These are phyloP conservation scores for Fraxinus sp. DNA, from an alignment of 305 asterid species.

Conservation along the genomic window DNA sequence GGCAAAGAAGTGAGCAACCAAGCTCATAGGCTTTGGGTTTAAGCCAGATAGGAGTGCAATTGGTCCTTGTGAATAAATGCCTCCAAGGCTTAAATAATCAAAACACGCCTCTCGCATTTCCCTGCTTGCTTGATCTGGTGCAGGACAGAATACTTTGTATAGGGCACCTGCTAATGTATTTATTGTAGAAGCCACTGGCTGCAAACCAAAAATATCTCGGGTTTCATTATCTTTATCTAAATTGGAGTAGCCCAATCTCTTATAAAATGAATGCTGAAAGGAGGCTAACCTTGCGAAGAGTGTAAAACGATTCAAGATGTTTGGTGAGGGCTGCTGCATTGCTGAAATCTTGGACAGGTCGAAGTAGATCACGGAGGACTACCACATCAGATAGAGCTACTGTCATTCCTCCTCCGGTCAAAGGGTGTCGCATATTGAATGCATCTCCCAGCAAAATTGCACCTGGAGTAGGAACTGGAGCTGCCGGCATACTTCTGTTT, in stretches of 20 bases:
- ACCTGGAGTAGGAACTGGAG: conserved; percentile 53
- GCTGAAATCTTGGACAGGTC: conserved; percentile 35
- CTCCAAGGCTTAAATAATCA: conserved; percentile 54
- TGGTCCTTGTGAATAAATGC: conserved; percentile 43
- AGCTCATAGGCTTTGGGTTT: conserved; percentile 50
- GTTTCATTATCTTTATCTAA: background rate
- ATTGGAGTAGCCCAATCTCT: background rate
- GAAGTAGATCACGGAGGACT: conserved; percentile 45
- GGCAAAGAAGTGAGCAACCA: conserved; percentile 54
- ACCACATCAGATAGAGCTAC: conserved; percentile 53
- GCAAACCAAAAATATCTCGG: conserved; percentile 3
- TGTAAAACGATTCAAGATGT: conserved; percentile 46
- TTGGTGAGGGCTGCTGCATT: conserved; percentile 37
- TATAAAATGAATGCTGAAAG: background rate
- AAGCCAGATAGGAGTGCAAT: conserved; percentile 46
- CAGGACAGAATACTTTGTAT: conserved; percentile 50
- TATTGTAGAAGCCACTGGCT: conserved; percentile 56
- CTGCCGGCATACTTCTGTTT: conserved; percentile 51
- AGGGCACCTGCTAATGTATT: conserved; percentile 53
- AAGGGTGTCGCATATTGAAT: conserved; percentile 54
- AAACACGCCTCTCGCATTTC: conserved; percentile 61
- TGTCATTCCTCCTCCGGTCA: conserved; percentile 61
- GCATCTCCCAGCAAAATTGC: conserved; percentile 60
- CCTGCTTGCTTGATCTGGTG: conserved; percentile 47
- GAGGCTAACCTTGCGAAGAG: conserved; percentile 41